Evolutionary conservation across 305 asterid species (phyloP), one percentile per base, ranked within the genome.

Genomic region (Salvia sclarea): DNA sequence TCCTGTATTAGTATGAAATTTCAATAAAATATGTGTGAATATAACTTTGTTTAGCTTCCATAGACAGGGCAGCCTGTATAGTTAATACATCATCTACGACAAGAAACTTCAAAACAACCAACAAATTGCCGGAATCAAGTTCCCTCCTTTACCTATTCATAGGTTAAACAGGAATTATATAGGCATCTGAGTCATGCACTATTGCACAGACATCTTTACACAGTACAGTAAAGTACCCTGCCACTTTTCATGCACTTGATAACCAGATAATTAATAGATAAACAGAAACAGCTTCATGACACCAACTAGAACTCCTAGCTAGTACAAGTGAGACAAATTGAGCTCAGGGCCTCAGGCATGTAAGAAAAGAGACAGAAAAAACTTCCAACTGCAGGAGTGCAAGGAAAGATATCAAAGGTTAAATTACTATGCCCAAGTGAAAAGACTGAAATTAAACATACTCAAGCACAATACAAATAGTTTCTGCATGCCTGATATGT

Each of bases 401-500:
- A 52, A 33, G 48, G 41, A 60, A 63, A 40, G 44, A 49, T 13
- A 48, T 40, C 25, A 50, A 61, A 54, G 18, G 50, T 41, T 25
- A 40, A 44, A 41, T 17, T 4, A 66, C 22, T 45, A 66, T 64
- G 35, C 40, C 37, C 72, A 76, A 31, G 43, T 20, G 14, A 67
- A 63, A 44, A 28, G 3, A 44, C 21, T 33, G 25, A 17, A 16
- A 70, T 35, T 30, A 47, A 43, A 49, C 11, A 55, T 20, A 22
- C 69, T n/a, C 22, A 59, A 18, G 28, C 59, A 64, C 40, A 53
- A 25, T 13, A 9, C 3, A 31, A 17, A 66, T 18, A 68, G 49
- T 31, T 49, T 41, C 31, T 43, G 58, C 75, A 61, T 80, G 70
- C 98, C 98, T 92, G 98, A 79, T 90, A 90, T 43, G 95, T 86